phyloP scores from a whole-genome alignment of 1,139 yeast genomes.

The Pichia sp. region DNA sequence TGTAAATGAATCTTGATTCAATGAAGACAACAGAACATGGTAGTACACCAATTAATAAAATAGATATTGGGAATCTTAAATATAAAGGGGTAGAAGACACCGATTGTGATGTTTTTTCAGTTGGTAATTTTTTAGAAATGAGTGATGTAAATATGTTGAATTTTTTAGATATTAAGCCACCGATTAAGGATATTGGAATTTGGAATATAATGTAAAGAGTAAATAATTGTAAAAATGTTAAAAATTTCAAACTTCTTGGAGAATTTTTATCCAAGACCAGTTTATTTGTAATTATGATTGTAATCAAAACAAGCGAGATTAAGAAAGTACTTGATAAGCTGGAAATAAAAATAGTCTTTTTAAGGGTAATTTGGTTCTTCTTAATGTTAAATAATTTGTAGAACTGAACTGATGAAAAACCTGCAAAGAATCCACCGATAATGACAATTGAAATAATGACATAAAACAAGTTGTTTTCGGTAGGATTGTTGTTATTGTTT shows the following conservation, averaged over 20 bases:
- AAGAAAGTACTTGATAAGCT: conserved; percentile 53
- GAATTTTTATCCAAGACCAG: conserved; percentile 75
- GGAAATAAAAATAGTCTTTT: conserved; percentile 31
- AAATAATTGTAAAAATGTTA: conserved; percentile 56
- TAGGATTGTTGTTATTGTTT: conserved; percentile 32
- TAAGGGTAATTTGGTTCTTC: conserved; percentile 26
- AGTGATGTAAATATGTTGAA: conserved; percentile 17
- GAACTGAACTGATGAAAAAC: conserved; percentile 60
- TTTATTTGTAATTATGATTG: conserved; percentile 53
- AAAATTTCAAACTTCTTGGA: conserved; percentile 71
- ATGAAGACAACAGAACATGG: conserved; percentile 81
- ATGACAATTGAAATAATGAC: conserved; percentile 56
- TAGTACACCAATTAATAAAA: conserved; percentile 52
- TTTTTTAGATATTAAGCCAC: conserved; percentile 56
- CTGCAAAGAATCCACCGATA: conserved; percentile 66
- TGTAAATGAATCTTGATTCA: conserved; percentile 67
- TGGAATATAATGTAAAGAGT: conserved; percentile 56
- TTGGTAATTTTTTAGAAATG: conserved; percentile 11
- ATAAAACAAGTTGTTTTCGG: conserved; percentile 55
- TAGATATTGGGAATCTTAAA: conserved; percentile 25
- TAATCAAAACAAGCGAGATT: conserved; percentile 51
- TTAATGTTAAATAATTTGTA: conserved; percentile 40
- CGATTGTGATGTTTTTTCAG: too few species aligned
- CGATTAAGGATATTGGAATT: conserved; percentile 67
- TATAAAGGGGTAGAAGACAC: conserved; percentile 34